Conservation (phyloP, 2,329 filamentous ascomycete species). For the Aspergillus fischeri region DNA sequence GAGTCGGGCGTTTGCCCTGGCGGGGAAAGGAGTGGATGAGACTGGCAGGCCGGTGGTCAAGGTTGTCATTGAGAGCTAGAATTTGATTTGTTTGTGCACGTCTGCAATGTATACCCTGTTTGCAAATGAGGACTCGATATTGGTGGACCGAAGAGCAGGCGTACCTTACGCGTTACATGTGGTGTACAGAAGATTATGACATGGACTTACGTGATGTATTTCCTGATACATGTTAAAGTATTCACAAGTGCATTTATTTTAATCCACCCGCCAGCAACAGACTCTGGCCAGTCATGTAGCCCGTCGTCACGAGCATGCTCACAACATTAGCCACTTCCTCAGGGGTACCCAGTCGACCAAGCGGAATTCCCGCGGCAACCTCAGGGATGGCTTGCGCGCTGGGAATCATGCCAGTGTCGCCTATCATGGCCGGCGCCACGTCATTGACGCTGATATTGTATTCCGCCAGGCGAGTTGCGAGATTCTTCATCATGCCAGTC, state of each 20-base stretch:
- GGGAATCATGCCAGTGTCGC: slow-evolving; percentile 60
- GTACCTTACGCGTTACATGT: background rate
- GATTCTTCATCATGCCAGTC: slow-evolving; percentile 62
- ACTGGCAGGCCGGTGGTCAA: slow-evolving; percentile 52
- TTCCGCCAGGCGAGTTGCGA: slow-evolving; percentile 56
- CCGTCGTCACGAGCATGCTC: slow-evolving; percentile 57
- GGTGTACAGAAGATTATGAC: background rate
- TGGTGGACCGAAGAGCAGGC: background rate
- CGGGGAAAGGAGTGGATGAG: slow-evolving; percentile 49
- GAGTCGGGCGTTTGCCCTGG: slow-evolving; percentile 49
- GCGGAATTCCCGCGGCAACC: slow-evolving; percentile 56
- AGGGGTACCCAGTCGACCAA: slow-evolving; percentile 55
- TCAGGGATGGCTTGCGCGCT: slow-evolving; percentile 55
- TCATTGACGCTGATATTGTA: slow-evolving; percentile 64
- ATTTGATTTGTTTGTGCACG: background rate
- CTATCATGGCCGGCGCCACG: slow-evolving; percentile 67
- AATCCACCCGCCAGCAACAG: slow-evolving; percentile 51
- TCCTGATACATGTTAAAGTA: background rate
- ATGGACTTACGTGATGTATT: background rate
- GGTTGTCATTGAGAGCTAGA: slow-evolving; percentile 43
- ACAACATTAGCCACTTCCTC: slow-evolving; percentile 60
- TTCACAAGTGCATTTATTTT: slow-evolving; percentile 33
- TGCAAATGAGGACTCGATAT: background rate
- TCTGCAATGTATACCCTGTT: background rate
- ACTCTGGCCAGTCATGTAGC: slow-evolving; percentile 57